Conservation (phyloP, 2,329 filamentous ascomycete species). For the Magnaporthiopsis poae region DNA sequence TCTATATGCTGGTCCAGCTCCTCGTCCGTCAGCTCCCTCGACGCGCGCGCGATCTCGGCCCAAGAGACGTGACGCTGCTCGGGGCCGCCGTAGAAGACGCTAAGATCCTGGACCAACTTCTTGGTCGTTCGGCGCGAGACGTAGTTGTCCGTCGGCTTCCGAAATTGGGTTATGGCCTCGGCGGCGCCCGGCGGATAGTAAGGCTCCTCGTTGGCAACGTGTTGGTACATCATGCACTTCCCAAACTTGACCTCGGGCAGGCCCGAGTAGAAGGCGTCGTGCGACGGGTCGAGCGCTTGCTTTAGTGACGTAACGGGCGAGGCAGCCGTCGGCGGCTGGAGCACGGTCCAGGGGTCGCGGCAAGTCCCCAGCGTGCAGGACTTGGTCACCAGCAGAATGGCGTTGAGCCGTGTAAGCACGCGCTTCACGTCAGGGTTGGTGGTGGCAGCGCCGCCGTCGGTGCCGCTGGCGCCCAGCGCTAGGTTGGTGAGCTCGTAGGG, state of each 20-base stretch:
- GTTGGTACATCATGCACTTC: conserved; percentile 1
- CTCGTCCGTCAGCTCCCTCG: neutral
- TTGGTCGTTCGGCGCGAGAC: neutral
- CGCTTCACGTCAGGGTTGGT: neutral
- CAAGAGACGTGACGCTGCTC: neutral
- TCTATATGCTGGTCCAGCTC: neutral
- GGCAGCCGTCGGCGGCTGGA: neutral
- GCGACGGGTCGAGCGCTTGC: conserved; percentile 2
- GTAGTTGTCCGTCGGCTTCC: conserved; percentile 1
- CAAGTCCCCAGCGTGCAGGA: conserved; percentile 17
- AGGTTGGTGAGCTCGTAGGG: conserved; percentile 20
- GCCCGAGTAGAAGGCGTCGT: conserved; percentile 4
- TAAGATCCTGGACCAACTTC: neutral
- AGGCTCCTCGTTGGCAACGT: conserved; percentile 3
- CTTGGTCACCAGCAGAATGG: conserved; percentile 19
- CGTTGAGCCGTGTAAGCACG: conserved; percentile 14
- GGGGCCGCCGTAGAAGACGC: neutral
- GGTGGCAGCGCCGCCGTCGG: neutral
- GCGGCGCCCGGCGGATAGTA: conserved; percentile 5
- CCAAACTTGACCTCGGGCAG: conserved; percentile 3
- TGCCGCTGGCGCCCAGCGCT: neutral
- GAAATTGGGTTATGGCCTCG: neutral
- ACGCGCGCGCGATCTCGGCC: neutral
- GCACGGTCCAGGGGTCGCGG: conserved; percentile 15
- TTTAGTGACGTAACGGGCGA: neutral